These are phyloP conservation scores for Suillus placidus DNA, from an alignment of 768 basidiomycete genomes.

Conservation along the genomic window DNA sequence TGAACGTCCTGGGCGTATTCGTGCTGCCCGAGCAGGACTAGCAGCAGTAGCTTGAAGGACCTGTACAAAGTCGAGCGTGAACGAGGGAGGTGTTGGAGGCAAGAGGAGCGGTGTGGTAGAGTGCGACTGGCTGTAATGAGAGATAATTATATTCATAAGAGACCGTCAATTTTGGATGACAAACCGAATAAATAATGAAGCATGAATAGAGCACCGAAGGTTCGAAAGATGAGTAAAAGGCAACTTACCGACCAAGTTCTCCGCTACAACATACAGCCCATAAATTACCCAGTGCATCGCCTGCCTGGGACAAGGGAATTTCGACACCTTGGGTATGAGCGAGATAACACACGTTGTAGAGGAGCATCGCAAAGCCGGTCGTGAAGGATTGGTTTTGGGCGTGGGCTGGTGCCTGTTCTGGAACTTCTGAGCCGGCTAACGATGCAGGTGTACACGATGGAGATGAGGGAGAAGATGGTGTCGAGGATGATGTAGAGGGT, in stretches of 20 bases:
- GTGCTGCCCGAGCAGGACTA: constrained; percentile 48
- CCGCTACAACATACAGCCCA: constrained; percentile 81
- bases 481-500: constrained; percentile 36
- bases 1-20: constrained; percentile 24
- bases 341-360: constrained; percentile 84
- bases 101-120: constrained; percentile 57
- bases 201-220: background rate
- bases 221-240: background rate
- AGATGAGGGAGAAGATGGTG: constrained; percentile 31
- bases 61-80: constrained; percentile 76
- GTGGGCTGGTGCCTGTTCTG: constrained; percentile 22
- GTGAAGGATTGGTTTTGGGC: constrained; percentile 58
- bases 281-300: constrained; percentile 74
- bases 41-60: constrained; percentile 77
- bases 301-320: constrained; percentile 75
- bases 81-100: constrained; percentile 64
- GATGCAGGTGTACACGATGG: constrained; percentile 14
- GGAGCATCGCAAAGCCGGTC: constrained; percentile 80
- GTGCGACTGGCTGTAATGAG: constrained; percentile 53
- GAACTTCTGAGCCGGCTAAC: constrained; percentile 30
- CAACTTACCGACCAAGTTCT: constrained; percentile 64
- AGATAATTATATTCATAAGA: background rate
- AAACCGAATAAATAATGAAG: background rate
- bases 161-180: constrained; percentile 8
- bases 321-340: constrained; percentile 78